These are phyloP conservation scores for Apostasia ramifera DNA, from an alignment of 106 monocot genomes.

Conservation along the genomic window DNA sequence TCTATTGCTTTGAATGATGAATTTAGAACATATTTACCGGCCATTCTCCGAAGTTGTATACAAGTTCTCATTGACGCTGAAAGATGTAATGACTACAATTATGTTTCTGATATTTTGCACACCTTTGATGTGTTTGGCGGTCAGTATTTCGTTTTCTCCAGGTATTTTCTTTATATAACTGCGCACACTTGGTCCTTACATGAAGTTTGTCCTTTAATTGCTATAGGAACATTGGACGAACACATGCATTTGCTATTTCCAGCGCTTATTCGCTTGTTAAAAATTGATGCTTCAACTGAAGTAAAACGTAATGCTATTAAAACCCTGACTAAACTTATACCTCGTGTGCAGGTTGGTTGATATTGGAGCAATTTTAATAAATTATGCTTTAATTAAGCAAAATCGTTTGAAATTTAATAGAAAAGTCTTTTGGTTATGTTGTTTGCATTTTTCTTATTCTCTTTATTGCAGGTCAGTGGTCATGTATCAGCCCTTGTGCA, in stretches of 20 bases:
- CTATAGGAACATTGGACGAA: slow-evolving; percentile 85
- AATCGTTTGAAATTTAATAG: not conserved
- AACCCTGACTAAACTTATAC: slow-evolving; percentile 87
- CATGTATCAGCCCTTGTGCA: slow-evolving; percentile 94
- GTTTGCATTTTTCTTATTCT: too few species aligned
- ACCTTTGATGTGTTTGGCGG: slow-evolving; percentile 98
- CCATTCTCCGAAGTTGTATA: slow-evolving; percentile 82
- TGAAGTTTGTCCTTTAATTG: not conserved
- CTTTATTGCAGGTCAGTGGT: slow-evolving; percentile 65
- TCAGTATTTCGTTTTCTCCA: slow-evolving; percentile 19
- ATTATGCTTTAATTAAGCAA: not conserved
- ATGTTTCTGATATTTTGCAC: slow-evolving; percentile 92
- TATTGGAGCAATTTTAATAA: not conserved
- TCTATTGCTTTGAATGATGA: slow-evolving; percentile 95
- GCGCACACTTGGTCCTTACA: not conserved
- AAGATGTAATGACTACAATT: slow-evolving; percentile 81
- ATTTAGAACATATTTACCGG: slow-evolving; percentile 76
- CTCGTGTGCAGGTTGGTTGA: slow-evolving; percentile 72
- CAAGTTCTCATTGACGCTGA: slow-evolving; percentile 97
- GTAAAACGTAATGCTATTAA: slow-evolving; percentile 64
- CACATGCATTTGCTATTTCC: slow-evolving; percentile 98
- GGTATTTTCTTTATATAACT: not conserved
- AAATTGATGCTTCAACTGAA: slow-evolving; percentile 75
- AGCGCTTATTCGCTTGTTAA: slow-evolving; percentile 90
- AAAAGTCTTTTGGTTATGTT: not conserved